phyloP scores from a whole-genome alignment of 495 filamentous ascomycete species.

The Mycothermus thermophilus region DNA sequence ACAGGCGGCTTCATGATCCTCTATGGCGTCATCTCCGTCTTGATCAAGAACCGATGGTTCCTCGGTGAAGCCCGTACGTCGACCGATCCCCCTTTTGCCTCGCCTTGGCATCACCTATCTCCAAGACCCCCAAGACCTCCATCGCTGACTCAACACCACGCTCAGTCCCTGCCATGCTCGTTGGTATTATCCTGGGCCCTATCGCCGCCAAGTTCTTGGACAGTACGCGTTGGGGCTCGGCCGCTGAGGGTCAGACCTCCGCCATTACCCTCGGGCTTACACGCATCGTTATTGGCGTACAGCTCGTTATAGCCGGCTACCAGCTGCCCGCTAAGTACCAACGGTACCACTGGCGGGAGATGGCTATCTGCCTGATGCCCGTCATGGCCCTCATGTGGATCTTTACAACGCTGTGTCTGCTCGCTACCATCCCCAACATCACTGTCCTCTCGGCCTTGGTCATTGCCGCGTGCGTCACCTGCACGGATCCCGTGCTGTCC shows the following conservation, averaged over 20 bases:
- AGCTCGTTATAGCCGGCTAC: constrained; percentile 65
- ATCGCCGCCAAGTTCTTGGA: constrained; percentile 34
- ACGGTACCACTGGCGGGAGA: constrained; percentile 56
- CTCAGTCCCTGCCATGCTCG: constrained; percentile 39
- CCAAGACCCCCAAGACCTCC: no score
- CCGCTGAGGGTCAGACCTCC: constrained; percentile 23
- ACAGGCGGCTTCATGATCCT: constrained; percentile 23
- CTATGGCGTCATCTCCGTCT: constrained; percentile 38
- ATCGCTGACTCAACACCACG: no score
- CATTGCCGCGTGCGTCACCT: constrained; percentile 46
- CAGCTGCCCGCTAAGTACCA: constrained; percentile 75
- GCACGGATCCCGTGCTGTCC: constrained; percentile 47
- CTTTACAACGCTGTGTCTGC: constrained; percentile 57
- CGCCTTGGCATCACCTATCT: no score
- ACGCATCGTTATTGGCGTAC: constrained; percentile 42
- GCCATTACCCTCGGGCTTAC: constrained; percentile 36
- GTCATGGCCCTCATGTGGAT: constrained; percentile 86
- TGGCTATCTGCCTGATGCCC: constrained; percentile 61
- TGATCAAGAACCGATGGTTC: constrained; percentile 41
- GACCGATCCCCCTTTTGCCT: neutral
- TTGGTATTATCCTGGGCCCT: constrained; percentile 37
- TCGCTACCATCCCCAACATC: constrained; percentile 48
- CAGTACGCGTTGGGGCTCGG: constrained; percentile 29
- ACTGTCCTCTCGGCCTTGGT: constrained; percentile 39
- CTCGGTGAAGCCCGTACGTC: constrained; percentile 43